A percentile compares a stretch with the other conserved stretches of the same genome.
These are phyloP conservation scores for Cyberlindnera maritima DNA, from an alignment of 805 yeast genomes.

Conservation along the genomic window DNA sequence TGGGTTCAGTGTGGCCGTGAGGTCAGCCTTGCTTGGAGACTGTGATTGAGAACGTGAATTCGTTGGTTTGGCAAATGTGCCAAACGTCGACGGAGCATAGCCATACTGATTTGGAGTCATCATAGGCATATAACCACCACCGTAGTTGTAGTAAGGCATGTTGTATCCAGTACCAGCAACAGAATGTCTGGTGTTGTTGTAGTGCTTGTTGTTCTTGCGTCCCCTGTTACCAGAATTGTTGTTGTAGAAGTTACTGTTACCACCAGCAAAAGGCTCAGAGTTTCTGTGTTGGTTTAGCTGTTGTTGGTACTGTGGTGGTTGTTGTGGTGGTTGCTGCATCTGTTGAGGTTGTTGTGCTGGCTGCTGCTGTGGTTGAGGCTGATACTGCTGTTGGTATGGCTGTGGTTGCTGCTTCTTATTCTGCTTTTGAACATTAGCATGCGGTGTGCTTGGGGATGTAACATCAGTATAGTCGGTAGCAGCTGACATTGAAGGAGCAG, in stretches of 20 bases:
- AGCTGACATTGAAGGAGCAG: neutral
- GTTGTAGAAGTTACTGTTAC: conserved; percentile 4
- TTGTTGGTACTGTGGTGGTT: conserved; percentile 1
- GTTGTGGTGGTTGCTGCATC: neutral
- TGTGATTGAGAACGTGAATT: conserved; percentile 22
- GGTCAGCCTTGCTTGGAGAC: conserved; percentile 19
- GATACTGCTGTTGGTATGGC: neutral
- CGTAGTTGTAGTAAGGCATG: conserved; percentile 14
- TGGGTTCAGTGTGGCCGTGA: conserved; percentile 2
- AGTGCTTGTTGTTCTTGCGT: conserved; percentile 13
- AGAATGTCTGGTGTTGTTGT: conserved; percentile 22
- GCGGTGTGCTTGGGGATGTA: neutral
- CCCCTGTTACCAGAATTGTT: conserved; percentile 8
- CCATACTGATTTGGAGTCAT: conserved; percentile 14
- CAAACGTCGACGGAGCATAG: conserved; percentile 9
- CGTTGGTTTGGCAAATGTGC: neutral
- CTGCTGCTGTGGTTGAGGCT: conserved; percentile 1
- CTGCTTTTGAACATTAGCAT: neutral
- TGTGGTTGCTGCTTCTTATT: neutral
- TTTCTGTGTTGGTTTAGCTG: conserved; percentile 18
- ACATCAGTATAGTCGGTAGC: neutral
- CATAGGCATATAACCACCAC: conserved; percentile 12
- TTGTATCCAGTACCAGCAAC: conserved; percentile 13
- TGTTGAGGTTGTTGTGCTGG: neutral
- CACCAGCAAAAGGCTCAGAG: conserved; percentile 19